Percentiles rank a stretch among this genome's conserved stretches.
These are phyloP conservation scores for Acer campestre DNA, from an alignment of 345 rosid genomes.

Conservation along the genomic window DNA sequence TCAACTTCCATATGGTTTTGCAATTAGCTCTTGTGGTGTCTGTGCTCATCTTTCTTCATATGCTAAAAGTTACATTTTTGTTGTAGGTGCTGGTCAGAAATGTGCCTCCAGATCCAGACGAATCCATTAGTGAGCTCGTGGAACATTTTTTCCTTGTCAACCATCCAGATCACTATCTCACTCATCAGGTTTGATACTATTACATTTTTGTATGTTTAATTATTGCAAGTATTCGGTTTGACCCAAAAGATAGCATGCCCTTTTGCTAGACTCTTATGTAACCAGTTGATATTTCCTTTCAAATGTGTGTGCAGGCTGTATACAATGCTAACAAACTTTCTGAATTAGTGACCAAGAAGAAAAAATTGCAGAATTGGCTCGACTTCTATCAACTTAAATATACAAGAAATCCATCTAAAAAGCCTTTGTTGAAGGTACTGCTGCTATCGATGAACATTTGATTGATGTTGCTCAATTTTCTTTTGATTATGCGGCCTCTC, in stretches of 20 bases:
- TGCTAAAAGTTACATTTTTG: slow-evolving; percentile 14
- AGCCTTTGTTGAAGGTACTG: slow-evolving; percentile 59
- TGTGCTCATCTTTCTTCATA: slow-evolving; percentile 5
- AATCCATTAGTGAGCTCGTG: slow-evolving; percentile 78
- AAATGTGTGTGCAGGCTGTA: slow-evolving; percentile 59
- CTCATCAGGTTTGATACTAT: slow-evolving; percentile 66
- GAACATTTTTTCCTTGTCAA: slow-evolving; percentile 92
- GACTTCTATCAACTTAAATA: slow-evolving; percentile 78
- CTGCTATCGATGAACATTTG: background rate
- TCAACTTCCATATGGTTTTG: background rate
- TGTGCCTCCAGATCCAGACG: slow-evolving; percentile 92
- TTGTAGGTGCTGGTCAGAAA: slow-evolving; percentile 81
- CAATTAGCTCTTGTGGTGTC: background rate
- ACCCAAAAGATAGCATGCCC: background rate
- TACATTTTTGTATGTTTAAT: background rate
- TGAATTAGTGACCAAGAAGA: slow-evolving; percentile 60
- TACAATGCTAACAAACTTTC: slow-evolving; percentile 75
- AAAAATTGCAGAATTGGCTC: slow-evolving; percentile 77
- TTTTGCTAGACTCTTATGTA: too few species aligned
- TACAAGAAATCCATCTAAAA: slow-evolving; percentile 58
- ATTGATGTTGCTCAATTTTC: background rate
- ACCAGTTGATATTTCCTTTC: background rate
- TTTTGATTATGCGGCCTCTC: background rate
- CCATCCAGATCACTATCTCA: slow-evolving; percentile 82
- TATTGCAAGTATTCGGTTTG: background rate